phyloP scores from a whole-genome alignment of 1,284 basidiomycete genomes.

The Pseudozyma hubeiensis region DNA sequence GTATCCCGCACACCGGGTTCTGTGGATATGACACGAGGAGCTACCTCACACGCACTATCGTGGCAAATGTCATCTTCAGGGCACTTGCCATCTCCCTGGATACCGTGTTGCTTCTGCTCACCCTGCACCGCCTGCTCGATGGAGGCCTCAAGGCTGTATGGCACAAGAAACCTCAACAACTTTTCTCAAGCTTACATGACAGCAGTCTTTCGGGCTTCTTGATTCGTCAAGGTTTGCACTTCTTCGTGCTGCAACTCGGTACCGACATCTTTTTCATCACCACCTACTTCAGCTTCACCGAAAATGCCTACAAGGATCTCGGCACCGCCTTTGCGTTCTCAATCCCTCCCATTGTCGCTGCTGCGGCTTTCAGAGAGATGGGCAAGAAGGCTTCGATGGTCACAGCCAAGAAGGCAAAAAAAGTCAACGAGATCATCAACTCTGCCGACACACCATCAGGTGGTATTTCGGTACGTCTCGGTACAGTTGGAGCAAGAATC shows the following conservation, averaged over 20 bases:
- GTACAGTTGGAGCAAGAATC: too few species aligned
- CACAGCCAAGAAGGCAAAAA: constrained; percentile 5
- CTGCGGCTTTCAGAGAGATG: constrained; percentile 43
- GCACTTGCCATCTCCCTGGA: constrained; percentile 31
- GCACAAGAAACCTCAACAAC: constrained; percentile 16
- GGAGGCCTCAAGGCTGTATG: constrained; percentile 33
- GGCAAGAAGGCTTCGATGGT: constrained; percentile 32
- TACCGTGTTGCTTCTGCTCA: constrained; percentile 35
- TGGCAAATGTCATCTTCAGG: constrained; percentile 33
- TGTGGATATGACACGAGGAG: constrained; percentile 41
- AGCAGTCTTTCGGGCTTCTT: constrained; percentile 32
- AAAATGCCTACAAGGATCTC: constrained; percentile 31
- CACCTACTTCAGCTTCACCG: constrained; percentile 25
- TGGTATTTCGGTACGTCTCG: constrained; percentile 6
- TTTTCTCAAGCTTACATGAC: constrained; percentile 14
- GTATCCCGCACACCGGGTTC: constrained; percentile 29
- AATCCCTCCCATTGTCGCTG: constrained; percentile 41
- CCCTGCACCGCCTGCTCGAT: constrained; percentile 42
- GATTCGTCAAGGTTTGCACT: constrained; percentile 43
- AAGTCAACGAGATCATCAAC: constrained; percentile 45
- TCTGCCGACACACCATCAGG: constrained; percentile 22
- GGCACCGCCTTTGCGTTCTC: constrained; percentile 29
- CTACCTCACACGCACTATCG: constrained; percentile 9
- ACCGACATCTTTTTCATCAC: constrained; percentile 45
- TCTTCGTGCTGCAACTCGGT: constrained; percentile 29